phyloP scores from a whole-genome alignment of 306 rosid species.

The Ochetophila trinervis region DNA sequence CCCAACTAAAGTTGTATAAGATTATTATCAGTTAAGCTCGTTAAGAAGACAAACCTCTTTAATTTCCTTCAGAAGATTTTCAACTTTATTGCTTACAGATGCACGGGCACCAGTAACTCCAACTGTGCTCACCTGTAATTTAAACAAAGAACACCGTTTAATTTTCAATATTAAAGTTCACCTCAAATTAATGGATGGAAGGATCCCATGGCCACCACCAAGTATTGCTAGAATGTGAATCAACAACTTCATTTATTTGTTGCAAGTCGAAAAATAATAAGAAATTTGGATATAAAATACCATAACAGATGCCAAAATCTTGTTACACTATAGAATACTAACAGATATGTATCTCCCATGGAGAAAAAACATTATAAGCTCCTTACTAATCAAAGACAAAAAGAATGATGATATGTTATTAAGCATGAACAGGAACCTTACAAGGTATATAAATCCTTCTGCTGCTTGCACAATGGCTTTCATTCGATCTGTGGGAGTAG shows the following conservation, averaged over 20 bases:
- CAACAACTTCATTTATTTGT: constrained; percentile 19
- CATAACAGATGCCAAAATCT: constrained; percentile 5
- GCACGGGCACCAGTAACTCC: constrained; percentile 94
- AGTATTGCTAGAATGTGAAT: not conserved
- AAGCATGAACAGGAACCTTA: constrained; percentile 30
- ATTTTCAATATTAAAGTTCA: constrained; percentile 8
- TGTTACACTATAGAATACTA: not conserved
- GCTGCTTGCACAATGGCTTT: constrained; percentile 78
- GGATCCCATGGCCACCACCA: not conserved
- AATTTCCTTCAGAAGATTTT: constrained; percentile 57
- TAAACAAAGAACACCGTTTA: constrained; percentile 20
- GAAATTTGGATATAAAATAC: constrained; percentile 2
- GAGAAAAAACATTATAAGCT: not conserved
- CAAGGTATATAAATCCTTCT: constrained; percentile 84
- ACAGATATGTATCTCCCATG: not conserved
- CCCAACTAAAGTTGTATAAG: not conserved
- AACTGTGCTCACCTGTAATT: constrained; percentile 74
- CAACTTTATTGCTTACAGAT: constrained; percentile 62
- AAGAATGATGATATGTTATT: not conserved
- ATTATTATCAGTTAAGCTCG: constrained; percentile 3
- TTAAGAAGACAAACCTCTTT: constrained; percentile 60
- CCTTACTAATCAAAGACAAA: not conserved
- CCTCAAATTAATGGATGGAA: constrained; percentile 1
- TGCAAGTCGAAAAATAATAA: not conserved
- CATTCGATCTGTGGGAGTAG: constrained; percentile 77